These are phyloP conservation scores for Glycine latifolia DNA, from an alignment of 306 rosid species.

Conservation along the genomic window DNA sequence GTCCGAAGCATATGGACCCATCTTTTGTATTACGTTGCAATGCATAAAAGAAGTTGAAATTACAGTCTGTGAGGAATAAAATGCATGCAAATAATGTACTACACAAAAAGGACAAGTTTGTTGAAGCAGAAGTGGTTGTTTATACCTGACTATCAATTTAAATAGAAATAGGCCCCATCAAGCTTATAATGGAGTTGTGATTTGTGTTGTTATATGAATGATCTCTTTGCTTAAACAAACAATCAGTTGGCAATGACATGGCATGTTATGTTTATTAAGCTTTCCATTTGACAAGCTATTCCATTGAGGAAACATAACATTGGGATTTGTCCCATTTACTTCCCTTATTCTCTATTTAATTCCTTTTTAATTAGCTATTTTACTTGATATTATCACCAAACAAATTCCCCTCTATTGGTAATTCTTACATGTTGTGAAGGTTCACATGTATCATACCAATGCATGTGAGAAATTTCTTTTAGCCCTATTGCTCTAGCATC, in stretches of 20 bases:
- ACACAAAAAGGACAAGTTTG: constrained; percentile 27
- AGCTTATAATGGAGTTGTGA: constrained; percentile 39
- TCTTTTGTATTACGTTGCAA: neutral
- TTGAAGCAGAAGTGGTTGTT: constrained; percentile 48
- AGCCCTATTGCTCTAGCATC: neutral
- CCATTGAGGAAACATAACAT: constrained; percentile 56
- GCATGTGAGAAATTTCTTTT: neutral
- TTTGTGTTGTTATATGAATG: constrained; percentile 34
- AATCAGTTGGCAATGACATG: constrained; percentile 79
- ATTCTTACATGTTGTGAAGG: neutral
- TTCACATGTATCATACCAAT: neutral
- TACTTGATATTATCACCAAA: constrained; percentile 6
- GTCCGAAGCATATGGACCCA: neutral
- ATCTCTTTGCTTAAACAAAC: constrained; percentile 40
- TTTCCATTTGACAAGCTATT: constrained; percentile 50
- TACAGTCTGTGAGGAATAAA: constrained; percentile 26
- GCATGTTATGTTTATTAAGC: constrained; percentile 47
- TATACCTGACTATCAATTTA: constrained; percentile 34
- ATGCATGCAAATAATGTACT: neutral
- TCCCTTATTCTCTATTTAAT: constrained; percentile 11
- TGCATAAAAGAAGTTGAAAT: constrained; percentile 10
- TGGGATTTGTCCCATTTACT: constrained; percentile 47
- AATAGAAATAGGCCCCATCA: constrained; percentile 47
- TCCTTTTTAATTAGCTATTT: neutral
- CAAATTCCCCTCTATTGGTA: neutral